Evolutionary conservation across 164 flowering plant genomes (phyloP), one percentile per base, ranked within the genome.

Genomic region (Amborella trichopoda): DNA sequence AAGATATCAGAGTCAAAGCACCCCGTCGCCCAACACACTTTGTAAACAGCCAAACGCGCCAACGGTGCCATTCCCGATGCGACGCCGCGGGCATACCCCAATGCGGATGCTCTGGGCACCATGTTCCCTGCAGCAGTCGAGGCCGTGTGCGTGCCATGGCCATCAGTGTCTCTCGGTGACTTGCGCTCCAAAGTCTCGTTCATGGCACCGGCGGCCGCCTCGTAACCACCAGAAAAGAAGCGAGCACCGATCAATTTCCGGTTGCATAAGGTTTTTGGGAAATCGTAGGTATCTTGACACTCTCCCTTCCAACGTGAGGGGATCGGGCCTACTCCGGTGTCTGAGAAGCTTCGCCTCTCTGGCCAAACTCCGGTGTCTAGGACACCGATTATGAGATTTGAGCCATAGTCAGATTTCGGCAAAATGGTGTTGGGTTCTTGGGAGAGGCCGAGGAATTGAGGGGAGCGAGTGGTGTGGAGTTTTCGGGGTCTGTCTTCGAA

Each of bases 141-240:
- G 1, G 87, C 59, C 1, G 77, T 72, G 62, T 80, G 83, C 0
- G 76, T 75, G 3, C 88, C 83, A 33, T 83, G 94, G 1, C 94
- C 83, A 0, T 19, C 0, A 1, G 55, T 49, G 55, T 80, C 87
- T 32, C 93, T 61, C 0, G 81, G 44, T 0, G 78, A 69, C 32
- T 12, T 43, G 13, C 55, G 9, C 4, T 47, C 69, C 0, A 2
- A 23, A 1, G 56, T 39, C 2, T 13, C 24, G 23, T 56, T 64
- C n/a, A 23, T 12, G 6, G 3, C 4, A 1, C 64, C 68, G 17
- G 6, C 26, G 12, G 26, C 28, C 6, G 63, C 66, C 9, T 60
- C 63, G 23, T 55, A 59, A 0, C 75, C 78, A 0, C 23, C 42
- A 6, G 50, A 6, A 34, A 69, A 78, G 30, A 43, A 66, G 20